phyloP scores from a whole-genome alignment of 805 yeast genomes.

The Pichia rugopelliculosa region DNA sequence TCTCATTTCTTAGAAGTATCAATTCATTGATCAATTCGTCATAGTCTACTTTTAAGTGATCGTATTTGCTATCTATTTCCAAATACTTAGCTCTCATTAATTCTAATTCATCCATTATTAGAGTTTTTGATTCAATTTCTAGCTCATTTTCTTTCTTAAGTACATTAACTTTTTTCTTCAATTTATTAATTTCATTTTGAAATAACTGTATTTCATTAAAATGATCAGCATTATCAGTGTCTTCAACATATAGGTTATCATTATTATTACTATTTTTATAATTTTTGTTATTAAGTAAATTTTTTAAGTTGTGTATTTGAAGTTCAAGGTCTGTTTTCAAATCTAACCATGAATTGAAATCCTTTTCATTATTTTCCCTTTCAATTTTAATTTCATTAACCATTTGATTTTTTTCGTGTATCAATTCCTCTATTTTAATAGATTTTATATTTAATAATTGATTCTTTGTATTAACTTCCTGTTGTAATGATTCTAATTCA shows the following conservation, averaged over 20 bases:
- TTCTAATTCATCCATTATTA: slow-evolving; percentile 50
- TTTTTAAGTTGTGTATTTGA: slow-evolving; percentile 15
- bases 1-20: slow-evolving; percentile 1
- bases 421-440: slow-evolving; percentile 22
- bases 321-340: slow-evolving; percentile 21
- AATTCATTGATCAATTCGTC: slow-evolving; percentile 24
- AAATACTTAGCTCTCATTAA: slow-evolving; percentile 33
- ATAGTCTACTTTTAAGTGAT: slow-evolving; percentile 23
- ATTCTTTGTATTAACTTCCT: slow-evolving; percentile 27
- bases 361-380: slow-evolving; percentile 25
- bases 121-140: slow-evolving; percentile 44
- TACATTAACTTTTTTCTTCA: slow-evolving; percentile 28
- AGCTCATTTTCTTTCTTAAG: slow-evolving; percentile 45
- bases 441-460: slow-evolving; percentile 20
- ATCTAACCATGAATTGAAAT: slow-evolving; percentile 25
- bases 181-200: slow-evolving; percentile 18
- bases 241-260: not conserved
- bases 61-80: slow-evolving; percentile 24
- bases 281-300: slow-evolving; percentile 1
- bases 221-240: slow-evolving; percentile 11
- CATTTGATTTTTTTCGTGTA: slow-evolving; percentile 19
- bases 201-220: slow-evolving; percentile 6
- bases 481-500: slow-evolving; percentile 32
- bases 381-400: slow-evolving; percentile 24
- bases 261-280: slow-evolving; percentile 1